Base-by-base conservation (phyloP, 208 protist genomes). In the Acanthamoeba divionensis region DNA sequence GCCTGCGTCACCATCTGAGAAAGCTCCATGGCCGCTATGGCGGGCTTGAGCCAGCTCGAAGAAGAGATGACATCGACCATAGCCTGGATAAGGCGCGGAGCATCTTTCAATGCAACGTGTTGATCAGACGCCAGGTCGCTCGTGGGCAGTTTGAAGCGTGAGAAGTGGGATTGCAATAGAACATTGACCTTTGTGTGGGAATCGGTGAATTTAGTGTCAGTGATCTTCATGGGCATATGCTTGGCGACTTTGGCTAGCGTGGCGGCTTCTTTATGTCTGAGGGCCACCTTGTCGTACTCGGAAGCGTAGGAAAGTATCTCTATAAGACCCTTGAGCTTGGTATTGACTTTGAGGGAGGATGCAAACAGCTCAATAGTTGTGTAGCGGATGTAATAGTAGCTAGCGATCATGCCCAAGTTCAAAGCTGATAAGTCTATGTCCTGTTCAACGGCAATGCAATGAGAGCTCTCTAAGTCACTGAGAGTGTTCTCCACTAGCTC, bases 1-100 rank as follows among this genome's bases (percentile, higher is more conserved):
- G 91, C 97, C 87, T 98, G 97, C 4, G 94, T 90, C 10, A 96
- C 80, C 97, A 98, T 98, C 90, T 98, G 97, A 9, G 90, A 94
- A 10, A 98, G 54, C 60, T 98, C 96, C 97, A 98, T 98, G 5
- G 96, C 91, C 0, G 94, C 93, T 0, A 98, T 90, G 0, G 96
- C 95, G 12, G 97, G 96, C 13, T 44, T 77, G 15, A 98, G 91
- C 96, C 96, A 98, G 31, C 95, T 86, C 33, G 57, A 75, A 45
- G 79, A 94, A 83, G 90, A 89, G 18, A 98, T 91, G 1, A 98
- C 96, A 92, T 98, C 97, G 0, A 98, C 96, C 57, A 97, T 96
- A 2, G 97, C 96, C 65, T 96, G 94, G 24, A 96, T 18, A 1
- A 91, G 48, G 10, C 88, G 33, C 54, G 47, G 44, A 6, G 77